Conservation (phyloP, 202 grass and related monocot species). For the Panicum virgatum region DNA sequence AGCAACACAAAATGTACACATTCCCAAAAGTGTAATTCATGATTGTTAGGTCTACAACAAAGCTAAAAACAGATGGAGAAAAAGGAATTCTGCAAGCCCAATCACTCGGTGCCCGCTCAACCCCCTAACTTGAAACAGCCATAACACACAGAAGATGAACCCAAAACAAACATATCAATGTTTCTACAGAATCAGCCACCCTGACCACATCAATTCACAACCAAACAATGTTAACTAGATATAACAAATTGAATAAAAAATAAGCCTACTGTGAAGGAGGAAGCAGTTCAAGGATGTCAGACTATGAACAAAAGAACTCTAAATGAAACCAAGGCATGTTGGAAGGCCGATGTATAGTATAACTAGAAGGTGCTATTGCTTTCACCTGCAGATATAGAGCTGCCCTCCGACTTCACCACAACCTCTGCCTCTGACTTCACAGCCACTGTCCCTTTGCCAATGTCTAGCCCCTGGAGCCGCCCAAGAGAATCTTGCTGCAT, state of each 20-base stretch:
- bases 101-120: slow-evolving; percentile 26
- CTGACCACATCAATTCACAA: slow-evolving; percentile 13
- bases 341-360: slow-evolving; percentile 37
- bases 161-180: slow-evolving; percentile 36
- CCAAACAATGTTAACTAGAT: slow-evolving; percentile 40
- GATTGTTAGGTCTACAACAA: slow-evolving; percentile 28
- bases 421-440: slow-evolving; percentile 67
- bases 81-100: slow-evolving; percentile 13
- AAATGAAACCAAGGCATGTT: slow-evolving; percentile 13
- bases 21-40: background rate
- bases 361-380: slow-evolving; percentile 77
- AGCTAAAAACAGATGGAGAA: background rate
- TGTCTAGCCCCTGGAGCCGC: slow-evolving; percentile 72
- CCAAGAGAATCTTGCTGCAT: slow-evolving; percentile 89
- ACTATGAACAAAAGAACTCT: slow-evolving; percentile 82
- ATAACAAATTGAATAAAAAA: slow-evolving; percentile 50
- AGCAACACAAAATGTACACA: slow-evolving; percentile 33
- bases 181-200: slow-evolving; percentile 27
- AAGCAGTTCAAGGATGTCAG: slow-evolving; percentile 55
- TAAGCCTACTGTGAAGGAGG: background rate
- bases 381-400: slow-evolving; percentile 74
- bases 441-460: slow-evolving; percentile 63
- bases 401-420: slow-evolving; percentile 65
- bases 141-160: slow-evolving; percentile 27
- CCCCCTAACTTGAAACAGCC: slow-evolving; percentile 13